Evolutionary conservation across 441 rosid genomes (phyloP).

Genomic region (Pelargonium australe): DNA sequence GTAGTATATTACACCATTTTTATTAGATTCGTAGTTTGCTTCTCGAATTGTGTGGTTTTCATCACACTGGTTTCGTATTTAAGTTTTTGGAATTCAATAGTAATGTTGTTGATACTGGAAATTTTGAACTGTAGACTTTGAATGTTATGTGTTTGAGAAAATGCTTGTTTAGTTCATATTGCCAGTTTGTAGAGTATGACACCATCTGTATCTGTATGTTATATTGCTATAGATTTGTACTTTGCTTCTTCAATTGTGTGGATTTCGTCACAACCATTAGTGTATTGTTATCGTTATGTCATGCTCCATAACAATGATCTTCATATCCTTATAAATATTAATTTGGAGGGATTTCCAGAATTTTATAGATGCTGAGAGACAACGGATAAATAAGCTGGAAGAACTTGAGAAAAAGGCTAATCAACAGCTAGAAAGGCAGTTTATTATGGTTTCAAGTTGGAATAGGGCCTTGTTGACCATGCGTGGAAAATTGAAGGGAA

Average conservation of each 20-base stretch:
- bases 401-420: constrained; percentile 74
- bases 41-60: too few species aligned
- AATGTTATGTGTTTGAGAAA: neutral
- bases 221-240: too few species aligned
- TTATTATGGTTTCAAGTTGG: constrained; percentile 85
- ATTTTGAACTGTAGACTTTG: neutral
- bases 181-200: neutral
- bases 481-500: constrained; percentile 76
- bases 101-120: neutral
- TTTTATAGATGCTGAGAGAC: constrained; percentile 61
- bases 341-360: constrained; percentile 32
- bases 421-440: constrained; percentile 82
- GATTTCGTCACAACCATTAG: neutral
- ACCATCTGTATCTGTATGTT: neutral
- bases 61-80: too few species aligned
- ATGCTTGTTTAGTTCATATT: neutral
- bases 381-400: constrained; percentile 57
- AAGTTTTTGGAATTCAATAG: too few species aligned
- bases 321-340: neutral
- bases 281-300: neutral
- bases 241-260: too few species aligned
- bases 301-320: neutral
- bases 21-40: too few species aligned
- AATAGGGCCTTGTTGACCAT: constrained; percentile 62
- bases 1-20: neutral